These are phyloP conservation scores for Ophiorrhiza pumila DNA, from an alignment of 257 asterid species.

Conservation along the genomic window DNA sequence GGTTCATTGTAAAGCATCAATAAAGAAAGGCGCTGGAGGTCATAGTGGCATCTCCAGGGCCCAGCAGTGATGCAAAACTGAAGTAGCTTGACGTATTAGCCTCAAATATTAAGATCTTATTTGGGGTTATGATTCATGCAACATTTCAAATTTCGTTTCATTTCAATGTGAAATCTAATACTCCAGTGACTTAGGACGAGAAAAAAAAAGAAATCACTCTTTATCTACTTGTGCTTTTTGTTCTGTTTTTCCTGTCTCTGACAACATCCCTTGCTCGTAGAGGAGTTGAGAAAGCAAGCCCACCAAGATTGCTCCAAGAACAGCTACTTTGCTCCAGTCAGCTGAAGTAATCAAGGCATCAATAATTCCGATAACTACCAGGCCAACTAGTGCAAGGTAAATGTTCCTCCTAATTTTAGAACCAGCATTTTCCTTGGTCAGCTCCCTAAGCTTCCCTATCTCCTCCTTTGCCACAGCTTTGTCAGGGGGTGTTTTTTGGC, in stretches of 20 bases:
- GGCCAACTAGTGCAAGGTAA: constrained; percentile 62
- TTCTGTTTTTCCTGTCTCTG: constrained; percentile 38
- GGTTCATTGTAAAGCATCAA: constrained; percentile 17
- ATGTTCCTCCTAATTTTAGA: constrained; percentile 59
- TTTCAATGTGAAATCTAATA: constrained; percentile 17
- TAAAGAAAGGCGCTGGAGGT: constrained; percentile 14
- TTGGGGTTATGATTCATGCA: constrained; percentile 45
- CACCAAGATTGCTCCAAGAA: constrained; percentile 68
- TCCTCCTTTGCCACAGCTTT: constrained; percentile 60
- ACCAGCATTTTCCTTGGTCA: constrained; percentile 55
- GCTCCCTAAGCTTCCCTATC: constrained; percentile 49
- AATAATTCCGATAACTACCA: constrained; percentile 57
- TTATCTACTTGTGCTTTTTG: constrained; percentile 37
- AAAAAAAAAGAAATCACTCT: constrained; percentile 24
- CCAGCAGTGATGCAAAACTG: constrained; percentile 23
- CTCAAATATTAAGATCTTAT: constrained; percentile 19
- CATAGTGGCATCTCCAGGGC: constrained; percentile 16
- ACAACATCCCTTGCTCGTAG: constrained; percentile 64
- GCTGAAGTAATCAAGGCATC: constrained; percentile 51
- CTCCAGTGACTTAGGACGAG: background rate
- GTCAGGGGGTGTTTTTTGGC: constrained; percentile 47
- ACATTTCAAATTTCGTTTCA: constrained; percentile 27
- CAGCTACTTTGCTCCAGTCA: constrained; percentile 63
- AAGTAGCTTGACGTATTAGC: constrained; percentile 31
- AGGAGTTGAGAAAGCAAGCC: constrained; percentile 71